Base-by-base conservation (phyloP, 1,284 basidiomycete genomes). In the Anthracocystis walkeri region DNA sequence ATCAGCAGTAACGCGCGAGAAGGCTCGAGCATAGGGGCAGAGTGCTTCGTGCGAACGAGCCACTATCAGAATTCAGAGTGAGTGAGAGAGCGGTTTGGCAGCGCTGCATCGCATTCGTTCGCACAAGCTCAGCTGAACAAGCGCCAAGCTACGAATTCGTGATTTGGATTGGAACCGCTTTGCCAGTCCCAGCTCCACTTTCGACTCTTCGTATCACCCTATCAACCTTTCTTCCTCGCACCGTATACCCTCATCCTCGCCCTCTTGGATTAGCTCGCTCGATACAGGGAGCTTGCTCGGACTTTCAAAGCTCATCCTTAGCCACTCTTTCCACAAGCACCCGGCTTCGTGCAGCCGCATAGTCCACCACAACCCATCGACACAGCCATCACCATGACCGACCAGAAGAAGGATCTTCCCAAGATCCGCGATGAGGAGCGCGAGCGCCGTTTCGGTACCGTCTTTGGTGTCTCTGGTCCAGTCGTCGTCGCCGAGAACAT, bases 401-500 rank as follows among this genome's bases (percentile, higher is more conserved):
- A 82, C 58, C 81, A 80, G 40, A 81, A 79, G 80, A 82, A 82
- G 72, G 74, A 81, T 64, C 77, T 82, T 27, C 78, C 78, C 59
- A 82, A 83, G 79, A 81, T 84, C 65, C 76, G 82, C 52, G 82
- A 84, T 74, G 82, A 84, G 79, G 78, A 83, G 63, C 74, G 80
- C 40, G 82, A 84, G 74, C 57, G 61, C 45, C 70, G 71, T 12
- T 78, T 79, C 48, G 82, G 82, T 49, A 63, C 74, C 49, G 77
- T 84, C 54, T 84, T 79, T 56, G 83, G 83, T 58, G 79, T 84
- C 53, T 84, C 83, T 8, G 83, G 83, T 62, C 83, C 83, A n/a
- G 83, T 84, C 59, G 78, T 84, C 1, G 71, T 84, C 49, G 83
- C 83, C 29, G 80, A 84, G 68, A 82, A 84, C 78, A 84, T 84